Conservation (phyloP, 257 asterid species). For the Solanum pimpinellifolium region DNA sequence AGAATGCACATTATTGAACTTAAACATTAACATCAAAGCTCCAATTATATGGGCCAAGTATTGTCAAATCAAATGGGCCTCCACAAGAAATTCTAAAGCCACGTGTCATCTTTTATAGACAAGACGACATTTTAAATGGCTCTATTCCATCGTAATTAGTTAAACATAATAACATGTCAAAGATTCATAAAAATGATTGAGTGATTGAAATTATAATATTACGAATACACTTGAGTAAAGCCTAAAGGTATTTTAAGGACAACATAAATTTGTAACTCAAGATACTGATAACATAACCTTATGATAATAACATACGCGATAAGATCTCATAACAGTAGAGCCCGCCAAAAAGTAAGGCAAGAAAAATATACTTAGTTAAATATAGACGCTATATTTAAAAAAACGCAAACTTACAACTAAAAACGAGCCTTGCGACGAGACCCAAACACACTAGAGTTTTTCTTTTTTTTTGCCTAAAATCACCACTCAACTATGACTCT, state of each 20-base stretch:
- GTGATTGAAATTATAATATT: not conserved
- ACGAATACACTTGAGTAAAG: not conserved
- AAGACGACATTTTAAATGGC: accelerated
- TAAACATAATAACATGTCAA: too few species aligned
- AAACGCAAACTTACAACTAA: not conserved
- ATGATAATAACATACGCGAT: not conserved
- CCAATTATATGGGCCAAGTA: not conserved
- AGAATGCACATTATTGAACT: not conserved
- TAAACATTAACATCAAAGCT: not conserved
- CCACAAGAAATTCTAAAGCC: not conserved
- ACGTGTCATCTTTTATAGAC: not conserved
- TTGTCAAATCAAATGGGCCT: not conserved
- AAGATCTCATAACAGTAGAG: not conserved
- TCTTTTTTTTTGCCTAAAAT: too few species aligned
- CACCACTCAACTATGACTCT: accelerated
- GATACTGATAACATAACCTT: not conserved
- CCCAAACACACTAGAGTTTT: not conserved
- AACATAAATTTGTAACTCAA: not conserved
- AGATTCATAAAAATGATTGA: too few species aligned
- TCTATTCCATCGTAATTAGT: not conserved
- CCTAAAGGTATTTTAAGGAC: too few species aligned
- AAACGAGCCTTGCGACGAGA: not conserved
- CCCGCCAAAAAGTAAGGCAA: accelerated
- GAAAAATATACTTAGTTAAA: not conserved
- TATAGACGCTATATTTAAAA: not conserved